Base-by-base conservation (phyloP, 2,329 filamentous ascomycete species). In the Paracorniculantispora psalliotae region DNA sequence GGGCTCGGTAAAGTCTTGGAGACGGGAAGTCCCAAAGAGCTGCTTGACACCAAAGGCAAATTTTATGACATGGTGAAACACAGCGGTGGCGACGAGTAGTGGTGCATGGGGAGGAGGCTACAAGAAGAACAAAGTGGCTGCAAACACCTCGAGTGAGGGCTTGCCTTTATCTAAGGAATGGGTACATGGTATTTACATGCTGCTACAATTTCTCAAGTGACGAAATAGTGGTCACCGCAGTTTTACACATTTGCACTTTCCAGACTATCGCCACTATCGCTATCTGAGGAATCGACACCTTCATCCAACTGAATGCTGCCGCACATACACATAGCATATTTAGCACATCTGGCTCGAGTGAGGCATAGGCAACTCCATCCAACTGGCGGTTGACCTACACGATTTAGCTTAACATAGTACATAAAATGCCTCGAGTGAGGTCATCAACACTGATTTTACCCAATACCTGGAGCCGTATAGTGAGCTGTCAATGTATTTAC, bases 1-100 rank as follows among this genome's bases (percentile, higher is more conserved):
- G 74, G 73, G 2, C 72, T 68, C 4, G 79, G 79, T 0, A 68
- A 68, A 30, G 74, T 81, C 37, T 60, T 77, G 9, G 78, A 52
- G 33, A 39, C 39, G 12, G 49, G 49, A 13, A 39, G 10, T n/a
- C 49, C 49, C 5, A 41, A 37, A 19, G 49, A 52, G n/a, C 19
- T 52, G 10, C 19, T 52, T 30, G 33, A 12, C 19, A 3, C 28
- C 30, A 52, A 25, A 33, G 21, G 49, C 33, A 39, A 19, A 13
- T 52, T 52, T 17, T 52, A 39, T 25, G 33, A 52, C 49, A 52
- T 52, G 49, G 6, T 52, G 33, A 25, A 37, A 33, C 12, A 52
- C 13, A 52, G 47, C 25, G 47, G 47, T 44, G 41, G 41, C 41
- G n/a, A n/a, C n/a, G n/a, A n/a, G n/a, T n/a, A n/a, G n/a, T n/a